Conservation (phyloP, 176 grass and related monocot genomes). For the Echinochloa phyllopogon region DNA sequence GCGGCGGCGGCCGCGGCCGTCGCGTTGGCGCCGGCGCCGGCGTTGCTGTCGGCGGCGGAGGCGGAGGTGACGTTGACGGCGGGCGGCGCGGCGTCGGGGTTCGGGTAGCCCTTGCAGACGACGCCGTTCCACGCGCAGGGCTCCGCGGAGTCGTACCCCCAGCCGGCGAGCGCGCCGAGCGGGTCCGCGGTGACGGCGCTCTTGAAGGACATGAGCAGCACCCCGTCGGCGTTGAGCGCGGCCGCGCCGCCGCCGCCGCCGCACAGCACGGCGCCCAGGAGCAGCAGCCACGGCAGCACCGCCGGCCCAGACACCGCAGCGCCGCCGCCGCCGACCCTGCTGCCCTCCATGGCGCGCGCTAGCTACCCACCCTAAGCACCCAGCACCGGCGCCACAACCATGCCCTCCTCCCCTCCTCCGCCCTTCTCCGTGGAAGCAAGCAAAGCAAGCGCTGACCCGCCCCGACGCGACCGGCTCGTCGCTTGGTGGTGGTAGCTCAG, state of each 20-base stretch:
- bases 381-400: background rate
- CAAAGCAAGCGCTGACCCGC: constrained; percentile 2
- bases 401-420: background rate
- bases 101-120: constrained; percentile 78
- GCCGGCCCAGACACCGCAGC: background rate
- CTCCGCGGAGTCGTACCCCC: constrained; percentile 60
- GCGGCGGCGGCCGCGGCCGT: background rate
- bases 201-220: constrained; percentile 81
- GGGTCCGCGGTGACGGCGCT: constrained; percentile 74
- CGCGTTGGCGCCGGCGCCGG: background rate
- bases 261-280: constrained; percentile 17
- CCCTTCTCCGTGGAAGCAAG: background rate
- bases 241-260: constrained; percentile 2
- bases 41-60: background rate
- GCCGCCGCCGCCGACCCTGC: background rate
- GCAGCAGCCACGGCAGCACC: background rate
- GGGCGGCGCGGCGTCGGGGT: background rate
- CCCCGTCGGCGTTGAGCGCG: constrained; percentile 66
- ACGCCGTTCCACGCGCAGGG: constrained; percentile 89
- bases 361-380: background rate
- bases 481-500: background rate
- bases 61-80: constrained; percentile 23
- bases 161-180: constrained; percentile 59
- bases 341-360: constrained; percentile 21
- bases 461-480: background rate